Evolutionary conservation across 768 basidiomycete species (phyloP), one percentile per base, ranked within the genome.

Genomic region (Tephrocybe sp.): DNA sequence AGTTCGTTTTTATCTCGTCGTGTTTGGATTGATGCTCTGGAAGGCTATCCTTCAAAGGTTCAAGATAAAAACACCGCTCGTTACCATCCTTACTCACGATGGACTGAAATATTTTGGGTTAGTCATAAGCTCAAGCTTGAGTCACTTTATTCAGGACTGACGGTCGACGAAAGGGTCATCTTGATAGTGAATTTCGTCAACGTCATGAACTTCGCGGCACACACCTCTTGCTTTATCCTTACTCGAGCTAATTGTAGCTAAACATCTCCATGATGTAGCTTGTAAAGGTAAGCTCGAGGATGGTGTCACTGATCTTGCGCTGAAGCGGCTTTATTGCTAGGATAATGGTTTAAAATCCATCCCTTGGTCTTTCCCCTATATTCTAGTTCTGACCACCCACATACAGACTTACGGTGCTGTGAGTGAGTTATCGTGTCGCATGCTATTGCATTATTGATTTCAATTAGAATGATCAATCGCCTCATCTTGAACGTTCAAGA

Each of bases 1-100:
- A 58, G 30, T 49, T 58, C 23, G 53, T 40, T 3, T 58, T 54
- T 37, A 51, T 58, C 9, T 25, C 53, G 6, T 58, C 14, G 56
- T 51, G n/a, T 58, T 58, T 32, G 48, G 52, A 25, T 32, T 58
- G 34, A 58, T 58, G 56, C 48, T 58, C 28, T 58, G 56, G 56
- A 54, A 53, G 15, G 56, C 56, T 8, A 50, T 20, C 32, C 45
- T 58, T 5, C 48, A 41, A 3, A 51, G 32, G 41, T 26, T 37
- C 8, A 28, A 51, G n/a, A 48, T 58, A 3, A 43, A 54, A 32
- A 50, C 56, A 9, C 56, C 56, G 3, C 40, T 58, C 15, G 25
- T 58, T 30, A 43, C 48, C 10, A 39, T 58, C 26, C 41, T 58
- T 11, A 58, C 56, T 11, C 45, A 47, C 9, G 52, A 58, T 42